Conservation (phyloP, 1,284 basidiomycete genomes). For the Gomphus bonarii region DNA sequence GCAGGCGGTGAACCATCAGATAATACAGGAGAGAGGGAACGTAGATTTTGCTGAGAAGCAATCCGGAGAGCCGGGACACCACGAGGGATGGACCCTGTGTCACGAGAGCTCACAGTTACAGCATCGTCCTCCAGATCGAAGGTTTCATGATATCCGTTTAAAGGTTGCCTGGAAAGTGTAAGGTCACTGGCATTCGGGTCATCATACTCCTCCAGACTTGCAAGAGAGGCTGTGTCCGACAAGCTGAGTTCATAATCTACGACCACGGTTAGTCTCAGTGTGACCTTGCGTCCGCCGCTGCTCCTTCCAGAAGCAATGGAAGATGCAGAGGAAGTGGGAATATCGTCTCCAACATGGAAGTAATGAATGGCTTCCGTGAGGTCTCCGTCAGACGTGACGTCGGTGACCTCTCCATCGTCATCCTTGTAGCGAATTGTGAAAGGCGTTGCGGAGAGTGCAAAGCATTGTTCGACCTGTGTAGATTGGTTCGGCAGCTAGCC, state of each 20-base stretch:
- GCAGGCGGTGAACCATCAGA: constrained; percentile 7
- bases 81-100: constrained; percentile 27
- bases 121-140: constrained; percentile 57
- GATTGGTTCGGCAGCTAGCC: background rate
- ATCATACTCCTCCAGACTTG: constrained; percentile 63
- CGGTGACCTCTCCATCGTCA: constrained; percentile 70
- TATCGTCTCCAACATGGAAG: constrained; percentile 69
- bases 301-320: constrained; percentile 68
- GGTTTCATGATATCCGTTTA: background rate
- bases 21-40: constrained; percentile 7
- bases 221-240: constrained; percentile 75
- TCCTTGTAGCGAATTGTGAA: constrained; percentile 77
- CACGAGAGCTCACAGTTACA: constrained; percentile 61
- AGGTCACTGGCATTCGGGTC: constrained; percentile 47
- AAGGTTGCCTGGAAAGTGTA: constrained; percentile 40
- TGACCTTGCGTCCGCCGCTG: constrained; percentile 53
- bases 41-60: background rate
- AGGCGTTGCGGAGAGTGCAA: constrained; percentile 56
- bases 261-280: constrained; percentile 60
- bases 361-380: constrained; percentile 80
- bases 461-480: constrained; percentile 69
- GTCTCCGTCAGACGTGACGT: constrained; percentile 62
- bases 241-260: constrained; percentile 88
- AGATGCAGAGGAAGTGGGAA: constrained; percentile 52
- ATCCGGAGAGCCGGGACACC: background rate